phyloP scores from a whole-genome alignment of 345 rosid genomes.

The Syzygium grande region DNA sequence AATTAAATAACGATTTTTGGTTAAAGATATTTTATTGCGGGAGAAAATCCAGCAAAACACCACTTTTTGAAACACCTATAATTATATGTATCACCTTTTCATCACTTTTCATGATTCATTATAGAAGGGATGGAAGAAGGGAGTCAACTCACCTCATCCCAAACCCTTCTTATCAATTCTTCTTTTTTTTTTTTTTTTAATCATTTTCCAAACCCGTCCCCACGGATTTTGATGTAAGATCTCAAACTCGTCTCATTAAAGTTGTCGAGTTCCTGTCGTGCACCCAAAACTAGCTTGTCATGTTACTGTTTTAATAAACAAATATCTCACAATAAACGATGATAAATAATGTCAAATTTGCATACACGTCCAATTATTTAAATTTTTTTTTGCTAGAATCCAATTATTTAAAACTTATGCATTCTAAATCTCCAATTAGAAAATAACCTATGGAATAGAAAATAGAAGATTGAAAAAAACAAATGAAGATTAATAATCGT shows the following conservation, averaged over 20 bases:
- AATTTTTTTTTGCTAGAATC: neutral
- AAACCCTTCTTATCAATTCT: neutral
- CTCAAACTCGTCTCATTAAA: neutral
- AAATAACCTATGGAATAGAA: neutral
- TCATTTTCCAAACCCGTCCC: neutral
- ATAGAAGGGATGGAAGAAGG: neutral
- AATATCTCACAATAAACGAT: neutral
- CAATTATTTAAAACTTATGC: neutral
- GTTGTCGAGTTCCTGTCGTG: too few relatives aligned
- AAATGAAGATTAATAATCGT: neutral
- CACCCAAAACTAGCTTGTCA: too few relatives aligned
- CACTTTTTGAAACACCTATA: too few relatives aligned
- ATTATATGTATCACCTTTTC: neutral
- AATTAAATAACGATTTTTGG: too few relatives aligned
- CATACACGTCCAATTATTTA: neutral
- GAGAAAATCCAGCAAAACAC: too few relatives aligned
- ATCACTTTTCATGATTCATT: neutral
- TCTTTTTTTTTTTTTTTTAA: neutral
- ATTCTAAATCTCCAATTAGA: neutral
- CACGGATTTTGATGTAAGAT: neutral
- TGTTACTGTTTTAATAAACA: neutral
- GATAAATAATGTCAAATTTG: neutral
- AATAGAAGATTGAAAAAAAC: neutral
- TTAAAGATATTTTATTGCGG: too few relatives aligned
- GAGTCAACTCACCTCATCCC: neutral